Conservation (phyloP, 2,329 filamentous ascomycete genomes). For the Chaetomiaceae sp. region DNA sequence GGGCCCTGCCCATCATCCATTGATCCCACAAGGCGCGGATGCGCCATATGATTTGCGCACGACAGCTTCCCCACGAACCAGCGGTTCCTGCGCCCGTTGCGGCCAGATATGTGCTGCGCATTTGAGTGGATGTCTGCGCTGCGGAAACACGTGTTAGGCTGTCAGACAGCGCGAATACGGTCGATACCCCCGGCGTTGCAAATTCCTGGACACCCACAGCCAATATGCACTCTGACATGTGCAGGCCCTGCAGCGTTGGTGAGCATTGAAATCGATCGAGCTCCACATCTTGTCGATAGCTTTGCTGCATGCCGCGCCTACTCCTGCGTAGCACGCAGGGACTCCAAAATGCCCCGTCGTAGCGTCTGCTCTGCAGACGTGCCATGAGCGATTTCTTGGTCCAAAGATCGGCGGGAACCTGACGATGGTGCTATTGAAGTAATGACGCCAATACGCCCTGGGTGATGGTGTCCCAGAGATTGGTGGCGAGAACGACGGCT, state of each 20-base stretch:
- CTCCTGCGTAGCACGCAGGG: too few relatives aligned
- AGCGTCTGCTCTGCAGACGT: too few relatives aligned
- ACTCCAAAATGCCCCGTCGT: too few relatives aligned
- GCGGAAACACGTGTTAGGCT: slow-evolving; percentile 27
- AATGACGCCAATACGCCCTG: slow-evolving; percentile 4
- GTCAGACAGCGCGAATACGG: slow-evolving; percentile 3
- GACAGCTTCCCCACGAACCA: background rate
- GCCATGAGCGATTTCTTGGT: background rate
- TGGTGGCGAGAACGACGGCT: background rate
- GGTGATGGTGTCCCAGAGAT: background rate
- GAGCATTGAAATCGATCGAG: background rate
- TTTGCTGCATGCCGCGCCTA: background rate
- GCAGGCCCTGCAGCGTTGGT: slow-evolving; percentile 5
- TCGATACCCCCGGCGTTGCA: background rate
- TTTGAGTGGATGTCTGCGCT: background rate
- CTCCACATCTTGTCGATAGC: background rate
- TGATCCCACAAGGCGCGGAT: background rate
- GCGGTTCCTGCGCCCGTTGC: background rate
- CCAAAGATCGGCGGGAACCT: background rate
- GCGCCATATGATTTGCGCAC: background rate
- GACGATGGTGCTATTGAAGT: background rate
- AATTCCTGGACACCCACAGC: slow-evolving; percentile 3
- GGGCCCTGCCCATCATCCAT: too few relatives aligned
- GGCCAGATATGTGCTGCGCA: background rate
- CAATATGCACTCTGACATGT: background rate